Conservation (phyloP, 1,284 basidiomycete genomes). For the Puccinia coronata region DNA sequence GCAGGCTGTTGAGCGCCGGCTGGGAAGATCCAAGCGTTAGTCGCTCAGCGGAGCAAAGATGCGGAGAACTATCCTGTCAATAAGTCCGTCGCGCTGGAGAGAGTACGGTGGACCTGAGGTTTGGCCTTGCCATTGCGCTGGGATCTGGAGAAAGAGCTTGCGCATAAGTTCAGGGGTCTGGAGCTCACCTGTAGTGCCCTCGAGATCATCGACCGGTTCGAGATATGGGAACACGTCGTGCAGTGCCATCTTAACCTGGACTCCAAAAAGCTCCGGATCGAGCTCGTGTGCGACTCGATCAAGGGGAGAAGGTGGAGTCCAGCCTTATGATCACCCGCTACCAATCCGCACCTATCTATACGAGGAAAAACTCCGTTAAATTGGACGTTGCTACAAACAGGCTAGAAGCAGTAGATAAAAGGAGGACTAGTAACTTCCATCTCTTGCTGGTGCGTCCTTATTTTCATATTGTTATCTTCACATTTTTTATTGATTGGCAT, state of each 20-base stretch:
- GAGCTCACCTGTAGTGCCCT: constrained; percentile 83
- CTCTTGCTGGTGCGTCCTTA: constrained; percentile 76
- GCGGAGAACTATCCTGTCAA: constrained; percentile 36
- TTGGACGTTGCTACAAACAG: constrained; percentile 94
- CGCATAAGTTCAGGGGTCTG: constrained; percentile 73
- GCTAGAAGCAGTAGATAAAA: constrained; percentile 91
- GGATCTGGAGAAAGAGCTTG: constrained; percentile 87
- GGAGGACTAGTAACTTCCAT: constrained; percentile 90
- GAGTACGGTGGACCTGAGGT: constrained; percentile 75
- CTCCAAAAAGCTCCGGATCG: constrained; percentile 71
- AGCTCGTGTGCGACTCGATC: constrained; percentile 77
- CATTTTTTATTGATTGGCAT: constrained; percentile 11
- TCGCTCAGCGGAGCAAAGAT: constrained; percentile 78
- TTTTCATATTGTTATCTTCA: background rate
- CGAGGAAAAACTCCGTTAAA: constrained; percentile 94
- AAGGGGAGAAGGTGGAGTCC: constrained; percentile 77
- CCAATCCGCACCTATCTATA: constrained; percentile 70
- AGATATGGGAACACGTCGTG: constrained; percentile 96
- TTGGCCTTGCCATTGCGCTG: constrained; percentile 81
- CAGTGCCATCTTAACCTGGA: constrained; percentile 80
- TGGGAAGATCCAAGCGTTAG: constrained; percentile 85
- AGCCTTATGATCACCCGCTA: constrained; percentile 68
- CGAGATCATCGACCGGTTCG: constrained; percentile 84
- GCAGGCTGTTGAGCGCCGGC: constrained; percentile 83
- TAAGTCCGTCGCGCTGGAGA: constrained; percentile 61